These are phyloP conservation scores for Fraxinus platypoda DNA, from an alignment of 305 asterid genomes.

Conservation along the genomic window DNA sequence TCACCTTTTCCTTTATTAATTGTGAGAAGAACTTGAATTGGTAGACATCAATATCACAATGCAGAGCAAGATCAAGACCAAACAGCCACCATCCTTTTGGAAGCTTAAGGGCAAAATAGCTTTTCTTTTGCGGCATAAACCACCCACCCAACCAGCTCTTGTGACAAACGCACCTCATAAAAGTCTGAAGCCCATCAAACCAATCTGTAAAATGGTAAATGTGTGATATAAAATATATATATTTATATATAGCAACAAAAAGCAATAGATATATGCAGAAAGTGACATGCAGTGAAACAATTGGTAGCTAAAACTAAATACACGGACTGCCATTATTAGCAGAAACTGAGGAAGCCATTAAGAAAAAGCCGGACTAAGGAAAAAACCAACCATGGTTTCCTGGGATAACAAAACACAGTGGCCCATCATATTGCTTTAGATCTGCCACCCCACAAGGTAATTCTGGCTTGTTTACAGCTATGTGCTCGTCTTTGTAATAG, in stretches of 20 bases:
- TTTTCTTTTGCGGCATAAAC: constrained; percentile 99
- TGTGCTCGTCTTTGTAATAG: constrained; percentile 80
- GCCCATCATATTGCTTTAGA: constrained; percentile 79
- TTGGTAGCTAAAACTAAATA: not conserved
- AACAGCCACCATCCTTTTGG: constrained; percentile 99
- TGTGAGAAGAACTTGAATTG: constrained; percentile 95
- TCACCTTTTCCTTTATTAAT: constrained; percentile 80
- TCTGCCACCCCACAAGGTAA: constrained; percentile 64
- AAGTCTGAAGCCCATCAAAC: constrained; percentile 99
- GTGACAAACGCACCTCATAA: constrained; percentile 95
- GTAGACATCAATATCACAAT: constrained; percentile 85
- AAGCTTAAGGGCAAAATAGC: constrained; percentile 93
- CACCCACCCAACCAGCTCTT: constrained; percentile 99
- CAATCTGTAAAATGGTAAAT: constrained; percentile 61
- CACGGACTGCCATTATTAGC: not conserved
- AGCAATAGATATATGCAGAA: constrained; percentile 10
- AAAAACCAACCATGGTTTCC: constrained; percentile 87
- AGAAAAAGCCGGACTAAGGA: not conserved
- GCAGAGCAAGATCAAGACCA: constrained; percentile 97
- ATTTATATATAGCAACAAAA: constrained; percentile 12
- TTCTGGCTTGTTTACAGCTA: constrained; percentile 90
- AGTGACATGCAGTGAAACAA: not conserved
- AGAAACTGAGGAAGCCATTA: not conserved
- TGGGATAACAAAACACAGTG: constrained; percentile 91
- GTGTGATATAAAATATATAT: constrained; percentile 9